Evolutionary conservation across 2,329 filamentous ascomycete genomes (phyloP), one percentile per base, ranked within the genome.

Genomic region (Albifimbria verrucaria): DNA sequence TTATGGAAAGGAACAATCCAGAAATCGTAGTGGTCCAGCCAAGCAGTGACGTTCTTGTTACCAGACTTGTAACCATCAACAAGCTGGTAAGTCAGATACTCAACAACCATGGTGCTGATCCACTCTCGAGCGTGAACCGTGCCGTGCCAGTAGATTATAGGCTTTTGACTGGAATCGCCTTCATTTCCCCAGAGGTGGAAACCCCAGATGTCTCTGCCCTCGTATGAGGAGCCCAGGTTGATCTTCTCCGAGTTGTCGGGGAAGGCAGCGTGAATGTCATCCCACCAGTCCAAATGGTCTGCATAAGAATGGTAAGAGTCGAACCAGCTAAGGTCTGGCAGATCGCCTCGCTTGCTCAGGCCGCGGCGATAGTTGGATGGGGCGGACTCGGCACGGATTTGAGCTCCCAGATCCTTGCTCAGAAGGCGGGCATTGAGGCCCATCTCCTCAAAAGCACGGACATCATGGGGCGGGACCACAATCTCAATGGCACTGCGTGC

Each of bases 11-110:
- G 78, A 51, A 81, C 69, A 57, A 85, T 77, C 64, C 81, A 83
- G 58, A 80, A 85, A 63, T 85, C 81, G 59, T 81, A 84, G 39
- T 74, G 77, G 63, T 84, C 73, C 39, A 84, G 71, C 58, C 78
- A 77, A 4, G 67, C 64, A 28, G 69, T 72, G 6, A 75, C 68
- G 6, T 68, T 60, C 2, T 62, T 57, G 49, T 73, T 69, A 23
- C 55, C 53, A 21, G 65, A 69, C 41, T 60, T 62, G 56, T 79
- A 78, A 22, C 72, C 72, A 25, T 66, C 67, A 23, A 82, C 67
- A 47, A 82, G 68, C 24, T 73, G 68, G 52, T 72, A 73, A 17
- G 74, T 66, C 32, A 79, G 65, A 56, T 79, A 81, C 59, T 80
- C 77, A 32, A 71, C 68, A 77, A 78, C 76, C 65, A 77, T 77